Evolutionary conservation across 2,329 filamentous ascomycete genomes (phyloP).

Genomic region (Apiospora pterosperma): DNA sequence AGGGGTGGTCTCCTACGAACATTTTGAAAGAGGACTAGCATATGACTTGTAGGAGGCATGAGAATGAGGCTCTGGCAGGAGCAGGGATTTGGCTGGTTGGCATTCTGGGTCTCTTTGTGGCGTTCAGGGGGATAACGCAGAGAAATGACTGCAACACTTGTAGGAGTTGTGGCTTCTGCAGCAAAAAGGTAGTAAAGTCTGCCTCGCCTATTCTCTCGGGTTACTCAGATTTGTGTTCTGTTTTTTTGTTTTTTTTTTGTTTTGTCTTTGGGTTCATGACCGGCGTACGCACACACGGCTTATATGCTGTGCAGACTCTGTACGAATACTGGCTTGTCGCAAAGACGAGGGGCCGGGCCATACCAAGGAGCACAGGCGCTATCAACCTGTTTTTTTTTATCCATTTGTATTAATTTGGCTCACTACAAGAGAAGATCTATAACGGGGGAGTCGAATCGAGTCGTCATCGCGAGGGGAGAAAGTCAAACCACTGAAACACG

Average conservation of each 20-base stretch:
- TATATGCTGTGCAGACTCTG: not conserved
- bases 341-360: not conserved
- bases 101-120: not conserved
- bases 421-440: no score
- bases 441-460: no score
- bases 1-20: not conserved
- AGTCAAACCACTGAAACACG: no score
- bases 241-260: not conserved
- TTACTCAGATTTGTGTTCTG: not conserved
- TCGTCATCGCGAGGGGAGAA: no score
- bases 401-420: not conserved
- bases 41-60: constrained; percentile 1
- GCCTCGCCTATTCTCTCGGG: not conserved
- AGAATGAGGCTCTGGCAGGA: not conserved
- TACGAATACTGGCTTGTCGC: not conserved
- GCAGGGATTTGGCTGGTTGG: not conserved
- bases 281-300: not conserved
- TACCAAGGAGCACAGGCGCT: not conserved
- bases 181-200: constrained; percentile 3
- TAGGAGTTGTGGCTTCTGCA: not conserved
- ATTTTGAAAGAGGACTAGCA: not conserved
- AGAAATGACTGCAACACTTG: not conserved
- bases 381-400: not conserved
- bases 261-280: not conserved
- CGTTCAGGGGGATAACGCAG: not conserved